These are phyloP conservation scores for Neofusicoccum cordaticola DNA, from an alignment of 2,329 filamentous ascomycete species.

Conservation along the genomic window DNA sequence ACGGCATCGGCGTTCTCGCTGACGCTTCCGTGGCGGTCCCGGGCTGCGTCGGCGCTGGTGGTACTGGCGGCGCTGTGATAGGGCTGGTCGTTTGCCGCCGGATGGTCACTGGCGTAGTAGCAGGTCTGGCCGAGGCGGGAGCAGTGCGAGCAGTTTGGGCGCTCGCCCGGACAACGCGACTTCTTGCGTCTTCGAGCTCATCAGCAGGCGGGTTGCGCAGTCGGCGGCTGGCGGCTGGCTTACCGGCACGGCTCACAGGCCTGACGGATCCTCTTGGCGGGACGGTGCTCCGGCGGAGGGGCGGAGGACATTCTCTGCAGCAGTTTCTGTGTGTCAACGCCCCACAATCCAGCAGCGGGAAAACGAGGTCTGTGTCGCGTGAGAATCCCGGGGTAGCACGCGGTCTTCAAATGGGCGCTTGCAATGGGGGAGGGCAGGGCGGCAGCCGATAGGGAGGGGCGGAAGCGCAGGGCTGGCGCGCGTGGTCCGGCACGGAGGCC, in stretches of 20 bases:
- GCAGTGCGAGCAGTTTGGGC: slow-evolving; percentile 50
- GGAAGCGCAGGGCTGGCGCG: not conserved
- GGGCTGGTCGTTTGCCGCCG: slow-evolving; percentile 17
- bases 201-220: not conserved
- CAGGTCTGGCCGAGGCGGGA: slow-evolving; percentile 49
- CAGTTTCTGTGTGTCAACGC: not conserved
- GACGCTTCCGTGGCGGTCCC: not conserved
- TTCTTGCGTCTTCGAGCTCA: slow-evolving; percentile 46
- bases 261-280: slow-evolving; percentile 21
- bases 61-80: not conserved
- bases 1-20: not conserved
- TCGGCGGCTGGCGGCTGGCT: slow-evolving; percentile 1
- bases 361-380: not conserved
- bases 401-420: not conserved
- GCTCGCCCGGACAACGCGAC: slow-evolving; percentile 51
- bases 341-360: not conserved
- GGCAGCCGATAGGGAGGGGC: not conserved
- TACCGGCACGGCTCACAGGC: slow-evolving; percentile 40
- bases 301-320: not conserved
- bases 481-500: not conserved
- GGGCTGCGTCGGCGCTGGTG: not conserved
- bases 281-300: slow-evolving; percentile 10
- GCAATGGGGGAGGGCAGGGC: not conserved
- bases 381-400: not conserved
- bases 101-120: slow-evolving; percentile 33